Conservation (phyloP, 2,329 filamentous ascomycete species). For the Penicillium paneum region DNA sequence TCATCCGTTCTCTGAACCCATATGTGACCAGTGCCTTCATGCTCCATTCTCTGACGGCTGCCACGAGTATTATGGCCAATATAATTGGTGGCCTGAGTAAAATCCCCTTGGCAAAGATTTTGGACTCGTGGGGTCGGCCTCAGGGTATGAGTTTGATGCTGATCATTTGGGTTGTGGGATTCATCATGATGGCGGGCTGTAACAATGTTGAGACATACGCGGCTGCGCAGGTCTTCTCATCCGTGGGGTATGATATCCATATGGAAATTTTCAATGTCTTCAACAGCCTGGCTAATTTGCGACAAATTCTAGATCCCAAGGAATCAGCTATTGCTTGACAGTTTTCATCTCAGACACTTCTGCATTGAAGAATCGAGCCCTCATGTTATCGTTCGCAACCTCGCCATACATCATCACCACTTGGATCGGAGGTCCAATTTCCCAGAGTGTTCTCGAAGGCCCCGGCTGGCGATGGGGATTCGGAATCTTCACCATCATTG, state of each 20-base stretch:
- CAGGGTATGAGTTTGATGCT: constrained; percentile 11
- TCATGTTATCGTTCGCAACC: constrained; percentile 57
- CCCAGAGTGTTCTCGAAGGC: constrained; percentile 47
- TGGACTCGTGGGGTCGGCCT: constrained; percentile 19
- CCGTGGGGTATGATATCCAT: constrained; percentile 52
- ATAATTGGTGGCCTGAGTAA: constrained; percentile 11
- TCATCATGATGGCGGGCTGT: constrained; percentile 63
- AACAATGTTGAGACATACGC: constrained; percentile 59
- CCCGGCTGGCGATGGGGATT: constrained; percentile 27
- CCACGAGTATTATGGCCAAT: constrained; percentile 11
- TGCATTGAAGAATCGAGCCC: constrained; percentile 56
- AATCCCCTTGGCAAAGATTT: constrained; percentile 17
- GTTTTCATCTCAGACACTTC: constrained; percentile 64
- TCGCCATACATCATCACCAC: constrained; percentile 62
- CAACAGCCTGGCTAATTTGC: background rate
- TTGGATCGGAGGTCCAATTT: constrained; percentile 52
- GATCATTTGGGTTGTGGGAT: constrained; percentile 31
- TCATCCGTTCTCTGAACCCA: constrained; percentile 12
- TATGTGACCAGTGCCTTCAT: constrained; percentile 16
- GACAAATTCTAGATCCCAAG: background rate
- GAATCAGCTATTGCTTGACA: constrained; percentile 52
- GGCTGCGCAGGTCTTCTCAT: constrained; percentile 61
- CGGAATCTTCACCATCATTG: constrained; percentile 60
- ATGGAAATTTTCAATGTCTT: background rate
- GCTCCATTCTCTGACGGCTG: constrained; percentile 12